Evolutionary conservation across 208 protist species (phyloP).

Genomic region (Leptomonas seymouri): DNA sequence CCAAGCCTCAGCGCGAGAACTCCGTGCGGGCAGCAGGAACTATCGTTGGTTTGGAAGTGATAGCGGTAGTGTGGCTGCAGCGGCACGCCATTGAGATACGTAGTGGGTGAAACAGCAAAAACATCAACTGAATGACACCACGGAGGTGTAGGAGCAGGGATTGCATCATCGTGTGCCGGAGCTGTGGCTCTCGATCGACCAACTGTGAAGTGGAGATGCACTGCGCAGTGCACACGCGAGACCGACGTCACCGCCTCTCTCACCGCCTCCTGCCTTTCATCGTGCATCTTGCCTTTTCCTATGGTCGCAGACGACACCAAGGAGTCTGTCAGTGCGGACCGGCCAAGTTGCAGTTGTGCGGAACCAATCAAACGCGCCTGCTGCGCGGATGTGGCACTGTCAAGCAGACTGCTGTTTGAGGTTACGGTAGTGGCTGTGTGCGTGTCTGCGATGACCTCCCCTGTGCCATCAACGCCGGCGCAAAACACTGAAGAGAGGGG

Average conservation of each 20-base stretch:
- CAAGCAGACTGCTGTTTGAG: slow-evolving; percentile 2
- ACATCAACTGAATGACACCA: slow-evolving; percentile 28
- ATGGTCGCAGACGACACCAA: too few species aligned
- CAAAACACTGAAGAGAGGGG: slow-evolving; percentile 1
- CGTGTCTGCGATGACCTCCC: neutral
- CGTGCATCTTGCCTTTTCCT: too few species aligned
- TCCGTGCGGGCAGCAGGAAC: neutral
- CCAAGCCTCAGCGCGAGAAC: slow-evolving; percentile 26
- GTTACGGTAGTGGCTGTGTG: slow-evolving; percentile 12
- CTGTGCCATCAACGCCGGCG: neutral
- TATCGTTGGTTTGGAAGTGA: slow-evolving; percentile 24
- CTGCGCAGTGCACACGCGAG: slow-evolving; percentile 27
- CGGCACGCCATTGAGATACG: slow-evolving; percentile 32
- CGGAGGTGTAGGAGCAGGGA: neutral
- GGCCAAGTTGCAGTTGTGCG: slow-evolving; percentile 15
- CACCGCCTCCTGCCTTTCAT: neutral
- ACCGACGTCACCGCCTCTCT: slow-evolving; percentile 1
- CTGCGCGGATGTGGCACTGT: neutral
- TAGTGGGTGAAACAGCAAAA: slow-evolving; percentile 17
- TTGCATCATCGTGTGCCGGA: neutral
- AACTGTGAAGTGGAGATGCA: slow-evolving; percentile 21
- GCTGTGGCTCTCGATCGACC: neutral
- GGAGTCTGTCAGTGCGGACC: neutral
- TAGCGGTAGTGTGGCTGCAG: slow-evolving; percentile 50
- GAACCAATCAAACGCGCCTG: neutral